Evolutionary conservation across 108 stramenopile species (phyloP).

Genomic region (Stephanodiscus triporus): DNA sequence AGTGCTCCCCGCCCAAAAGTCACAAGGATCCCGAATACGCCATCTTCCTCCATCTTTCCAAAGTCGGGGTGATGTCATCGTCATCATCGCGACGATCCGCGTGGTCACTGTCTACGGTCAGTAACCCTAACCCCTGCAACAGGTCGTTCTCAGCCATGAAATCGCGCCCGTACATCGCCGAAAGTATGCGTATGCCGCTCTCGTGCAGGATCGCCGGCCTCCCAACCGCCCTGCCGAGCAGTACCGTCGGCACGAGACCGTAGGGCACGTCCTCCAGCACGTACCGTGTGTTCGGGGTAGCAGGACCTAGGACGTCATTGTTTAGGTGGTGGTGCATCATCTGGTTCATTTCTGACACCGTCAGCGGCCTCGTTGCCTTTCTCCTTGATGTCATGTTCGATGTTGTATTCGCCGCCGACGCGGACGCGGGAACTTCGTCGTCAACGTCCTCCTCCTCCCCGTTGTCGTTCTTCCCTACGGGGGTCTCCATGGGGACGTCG

Average conservation of each 20-base stretch:
- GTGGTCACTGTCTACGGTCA: neutral
- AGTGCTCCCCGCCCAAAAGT: neutral
- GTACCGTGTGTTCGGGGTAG: conserved; percentile 56
- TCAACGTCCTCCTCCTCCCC: conserved; percentile 11
- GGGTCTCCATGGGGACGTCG: conserved; percentile 58
- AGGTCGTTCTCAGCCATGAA: conserved; percentile 67
- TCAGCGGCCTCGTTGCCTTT: conserved; percentile 19
- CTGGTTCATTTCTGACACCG: conserved; percentile 76
- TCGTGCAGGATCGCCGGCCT: conserved; percentile 64
- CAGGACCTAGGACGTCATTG: conserved; percentile 69
- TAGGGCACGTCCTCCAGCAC: conserved; percentile 76
- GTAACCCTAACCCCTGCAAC: conserved; percentile 52
- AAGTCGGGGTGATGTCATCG: conserved; percentile 6
- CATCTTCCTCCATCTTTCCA: conserved; percentile 47
- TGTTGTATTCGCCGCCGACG: too few species aligned
- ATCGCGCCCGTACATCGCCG: conserved; percentile 72
- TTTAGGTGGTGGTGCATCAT: conserved; percentile 55
- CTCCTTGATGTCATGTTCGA: neutral
- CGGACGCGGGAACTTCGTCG: neutral
- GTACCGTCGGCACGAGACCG: conserved; percentile 55
- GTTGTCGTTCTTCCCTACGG: neutral
- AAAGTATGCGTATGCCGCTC: conserved; percentile 57
- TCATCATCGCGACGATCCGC: neutral
- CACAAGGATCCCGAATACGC: conserved; percentile 37
- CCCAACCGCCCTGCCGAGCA: conserved; percentile 53